Evolutionary conservation across 257 asterid species (phyloP), one percentile per base, ranked within the genome.

Genomic region (Nicotiana undulata): DNA sequence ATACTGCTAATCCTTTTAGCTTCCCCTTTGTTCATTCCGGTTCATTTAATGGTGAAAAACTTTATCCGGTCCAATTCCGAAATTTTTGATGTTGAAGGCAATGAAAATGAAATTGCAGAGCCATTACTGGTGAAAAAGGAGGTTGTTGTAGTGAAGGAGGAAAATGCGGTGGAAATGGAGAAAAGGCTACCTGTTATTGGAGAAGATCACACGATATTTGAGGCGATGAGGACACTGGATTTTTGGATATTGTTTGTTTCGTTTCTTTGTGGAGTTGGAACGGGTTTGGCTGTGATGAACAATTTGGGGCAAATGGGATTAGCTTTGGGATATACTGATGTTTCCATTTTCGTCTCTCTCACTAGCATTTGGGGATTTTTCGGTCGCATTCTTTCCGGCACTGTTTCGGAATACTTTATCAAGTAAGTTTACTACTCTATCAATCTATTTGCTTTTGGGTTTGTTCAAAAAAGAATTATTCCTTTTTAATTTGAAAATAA

Each of bases 301-400:
- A 95, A 95, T 64, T 63, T 90, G 88, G 99, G 99, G 3, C 99
- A 95, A 77, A 93, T 95, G 95, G 99, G 99, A 15, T 49, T 89
- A 79, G 98, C 99, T 0, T 91, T 96, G 72, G 99, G 99, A 49
- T 91, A 94, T 52, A 49, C 87, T 34, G 98, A 96, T 64, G 98
- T 96, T 46, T 96, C 99, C 86, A 90, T 96, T 11, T 96, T 96
- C 82, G 98, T 96, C 32, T 96, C 99, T 2, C 87, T 96, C 10
- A 94, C 92, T 1, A 96, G 99, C 85, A 96, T 96, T 49, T 93
- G 97, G 97, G 99, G 99, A 49, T 95, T 95, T 70, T 95, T 95
- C 68, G 99, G 99, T 1, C 93, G 99, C 75, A 95, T 95, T 81
- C 24, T 87, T 3, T 96, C 99, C 76, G 99, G 98, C n/a, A 85